Base-by-base conservation (phyloP, 768 basidiomycete genomes). In the Cystobasidium onofrii region DNA sequence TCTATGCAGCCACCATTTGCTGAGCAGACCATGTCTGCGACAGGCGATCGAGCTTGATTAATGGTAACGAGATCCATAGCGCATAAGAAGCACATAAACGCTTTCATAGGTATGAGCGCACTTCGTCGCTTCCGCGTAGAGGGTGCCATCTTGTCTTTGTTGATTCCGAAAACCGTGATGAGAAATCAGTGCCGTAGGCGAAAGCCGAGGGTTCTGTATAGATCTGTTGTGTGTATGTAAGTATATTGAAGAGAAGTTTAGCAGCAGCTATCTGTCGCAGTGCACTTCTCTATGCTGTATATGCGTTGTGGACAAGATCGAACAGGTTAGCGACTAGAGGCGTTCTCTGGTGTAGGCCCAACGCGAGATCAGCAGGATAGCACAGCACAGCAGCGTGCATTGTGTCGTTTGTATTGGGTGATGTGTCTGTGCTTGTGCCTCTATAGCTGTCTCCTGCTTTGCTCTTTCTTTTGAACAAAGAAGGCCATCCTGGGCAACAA, bases 1-100 rank as follows among this genome's bases (percentile, higher is more conserved):
- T 61, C 33, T 20, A 71, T 71, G 44, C 69, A 71, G 10, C 69
- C 69, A 23, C 3, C 44, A 27, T 1, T 36, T n/a, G 69, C 46
- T 34, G 69, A 36, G 55, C 69, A 71, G 12, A 71, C 39, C 69
- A 71, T 60, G 23, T 55, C 69, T 6, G 69, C 69, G 33, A 36
- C 25, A 23, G 39, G 15, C 55, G 39, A 17, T n/a, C 54, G 65
- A 18, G 46, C 20, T 46, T 46, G 50, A 15, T 31, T 34, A 13
- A 54, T 4, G 10, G 7, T 29, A 9, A 25, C n/a, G 18, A 54
- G 4, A 31, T 15, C 10, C 25, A 54, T 29, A 12, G 65, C 57
- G 31, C 57, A 60, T 60, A 34, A 13, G 31, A 20, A 6, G 57
- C 57, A 60, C 12, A 60, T 4, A 2, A 60, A 12, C 4, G 25